Evolutionary conservation across 371 early-diverging fungal genomes (phyloP).

Genomic region (Rhizopus delemar): DNA sequence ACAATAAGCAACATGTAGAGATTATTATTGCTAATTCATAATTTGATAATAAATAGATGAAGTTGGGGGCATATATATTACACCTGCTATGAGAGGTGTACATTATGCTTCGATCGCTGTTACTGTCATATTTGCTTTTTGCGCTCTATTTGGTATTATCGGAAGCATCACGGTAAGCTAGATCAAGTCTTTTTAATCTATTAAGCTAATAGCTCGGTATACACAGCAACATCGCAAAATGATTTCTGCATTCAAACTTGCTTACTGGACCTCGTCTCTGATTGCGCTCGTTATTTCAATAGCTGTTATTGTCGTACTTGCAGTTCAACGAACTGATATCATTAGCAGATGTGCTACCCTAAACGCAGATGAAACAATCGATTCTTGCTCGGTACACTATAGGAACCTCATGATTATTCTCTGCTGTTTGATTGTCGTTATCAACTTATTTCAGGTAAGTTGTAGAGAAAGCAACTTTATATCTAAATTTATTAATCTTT

Average conservation of each 20-base stretch:
- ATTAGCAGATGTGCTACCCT: slow-evolving; percentile 11
- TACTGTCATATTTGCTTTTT: slow-evolving; percentile 23
- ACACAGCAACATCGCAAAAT: slow-evolving; percentile 33
- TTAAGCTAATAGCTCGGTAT: neutral
- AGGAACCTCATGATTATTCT: slow-evolving; percentile 18
- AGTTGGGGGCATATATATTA: neutral
- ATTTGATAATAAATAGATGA: neutral
- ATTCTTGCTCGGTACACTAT: slow-evolving; percentile 17
- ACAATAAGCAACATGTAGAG: neutral
- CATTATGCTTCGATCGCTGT: slow-evolving; percentile 26
- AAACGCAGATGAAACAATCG: slow-evolving; percentile 7
- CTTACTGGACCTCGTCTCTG: slow-evolving; percentile 26
- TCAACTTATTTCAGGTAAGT: slow-evolving; percentile 29
- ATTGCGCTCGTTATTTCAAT: slow-evolving; percentile 16
- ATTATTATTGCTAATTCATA: too few relatives aligned
- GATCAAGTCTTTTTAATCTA: neutral
- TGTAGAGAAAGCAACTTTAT: neutral
- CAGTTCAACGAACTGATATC: slow-evolving; percentile 11
- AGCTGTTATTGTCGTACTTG: slow-evolving; percentile 19
- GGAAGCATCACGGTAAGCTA: slow-evolving; percentile 32
- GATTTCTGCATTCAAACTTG: slow-evolving; percentile 25
- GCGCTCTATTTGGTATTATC: slow-evolving; percentile 33
- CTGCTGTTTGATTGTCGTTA: slow-evolving; percentile 9
- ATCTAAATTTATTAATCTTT: slow-evolving; percentile 2
- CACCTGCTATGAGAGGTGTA: slow-evolving; percentile 8